Conservation (phyloP, 495 filamentous ascomycete genomes). For the Sordaria brevicollis region DNA sequence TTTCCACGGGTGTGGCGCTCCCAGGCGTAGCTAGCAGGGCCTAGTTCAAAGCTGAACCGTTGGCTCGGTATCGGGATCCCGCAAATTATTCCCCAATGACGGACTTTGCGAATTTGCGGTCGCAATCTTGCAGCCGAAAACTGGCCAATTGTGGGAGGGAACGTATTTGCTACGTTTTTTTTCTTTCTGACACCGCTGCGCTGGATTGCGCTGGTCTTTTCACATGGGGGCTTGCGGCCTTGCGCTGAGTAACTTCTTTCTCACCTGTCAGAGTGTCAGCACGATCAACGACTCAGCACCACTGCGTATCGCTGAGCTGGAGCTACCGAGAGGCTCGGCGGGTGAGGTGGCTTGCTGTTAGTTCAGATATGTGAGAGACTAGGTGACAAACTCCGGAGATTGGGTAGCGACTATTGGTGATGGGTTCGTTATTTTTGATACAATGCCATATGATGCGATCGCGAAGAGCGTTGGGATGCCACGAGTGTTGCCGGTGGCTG, state of each 20-base stretch:
- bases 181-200: too few relatives aligned
- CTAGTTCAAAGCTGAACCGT: neutral
- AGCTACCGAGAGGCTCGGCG: too few relatives aligned
- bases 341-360: neutral
- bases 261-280: too few relatives aligned
- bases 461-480: neutral
- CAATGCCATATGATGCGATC: neutral
- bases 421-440: neutral
- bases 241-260: too few relatives aligned
- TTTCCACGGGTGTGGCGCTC: neutral
- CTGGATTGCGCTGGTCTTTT: too few relatives aligned
- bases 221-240: too few relatives aligned
- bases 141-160: neutral
- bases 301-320: too few relatives aligned
- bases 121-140: neutral
- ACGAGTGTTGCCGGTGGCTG: neutral
- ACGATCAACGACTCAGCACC: too few relatives aligned
- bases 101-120: neutral
- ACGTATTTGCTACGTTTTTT: neutral
- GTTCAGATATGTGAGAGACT: neutral
- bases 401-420: neutral
- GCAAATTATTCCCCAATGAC: neutral
- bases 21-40: too few relatives aligned
- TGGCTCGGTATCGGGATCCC: too few relatives aligned
- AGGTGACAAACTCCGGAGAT: neutral